Evolutionary conservation across 2,329 filamentous ascomycete species (phyloP).

Genomic region (Scolecobasidium constrictum): DNA sequence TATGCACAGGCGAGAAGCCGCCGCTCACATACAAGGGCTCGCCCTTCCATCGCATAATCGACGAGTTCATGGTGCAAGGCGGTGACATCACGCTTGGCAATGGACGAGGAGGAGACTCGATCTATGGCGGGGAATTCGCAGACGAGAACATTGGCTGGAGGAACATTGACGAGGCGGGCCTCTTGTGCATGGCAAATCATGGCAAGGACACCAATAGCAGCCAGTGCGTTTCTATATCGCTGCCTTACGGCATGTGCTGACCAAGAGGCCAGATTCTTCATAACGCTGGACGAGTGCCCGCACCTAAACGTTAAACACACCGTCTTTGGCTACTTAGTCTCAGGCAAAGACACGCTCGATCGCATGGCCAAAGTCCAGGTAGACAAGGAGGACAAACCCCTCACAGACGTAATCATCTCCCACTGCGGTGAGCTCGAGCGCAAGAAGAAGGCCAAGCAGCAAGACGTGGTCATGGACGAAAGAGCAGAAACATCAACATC

Average conservation of each 20-base stretch:
- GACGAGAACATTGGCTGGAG: constrained; percentile 32
- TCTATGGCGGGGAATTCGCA: constrained; percentile 29
- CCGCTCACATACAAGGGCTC: constrained; percentile 26
- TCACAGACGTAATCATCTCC: constrained; percentile 24
- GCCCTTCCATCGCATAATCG: constrained; percentile 30
- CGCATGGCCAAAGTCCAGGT: constrained; percentile 25
- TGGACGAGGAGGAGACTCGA: constrained; percentile 29
- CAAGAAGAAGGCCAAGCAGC: constrained; percentile 17
- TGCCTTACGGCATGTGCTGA: constrained; percentile 1
- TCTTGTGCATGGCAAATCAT: constrained; percentile 31
- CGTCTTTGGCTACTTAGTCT: constrained; percentile 27
- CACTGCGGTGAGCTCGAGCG: constrained; percentile 29
- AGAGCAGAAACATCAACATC: constrained; percentile 6
- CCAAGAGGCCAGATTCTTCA: constrained; percentile 24
- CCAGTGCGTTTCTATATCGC: constrained; percentile 19
- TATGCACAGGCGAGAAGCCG: constrained; percentile 29
- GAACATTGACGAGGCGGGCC: constrained; percentile 26
- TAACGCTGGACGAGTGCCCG: constrained; percentile 26
- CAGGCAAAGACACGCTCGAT: constrained; percentile 23
- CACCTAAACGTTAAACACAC: constrained; percentile 32
- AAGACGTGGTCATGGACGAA: constrained; percentile 4
- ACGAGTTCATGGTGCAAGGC: constrained; percentile 34
- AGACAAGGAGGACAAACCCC: constrained; percentile 25
- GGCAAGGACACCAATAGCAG: constrained; percentile 30
- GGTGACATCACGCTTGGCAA: constrained; percentile 30